These are phyloP conservation scores for Closterium sp. DNA, from an alignment of 139 green algal species.

Conservation along the genomic window DNA sequence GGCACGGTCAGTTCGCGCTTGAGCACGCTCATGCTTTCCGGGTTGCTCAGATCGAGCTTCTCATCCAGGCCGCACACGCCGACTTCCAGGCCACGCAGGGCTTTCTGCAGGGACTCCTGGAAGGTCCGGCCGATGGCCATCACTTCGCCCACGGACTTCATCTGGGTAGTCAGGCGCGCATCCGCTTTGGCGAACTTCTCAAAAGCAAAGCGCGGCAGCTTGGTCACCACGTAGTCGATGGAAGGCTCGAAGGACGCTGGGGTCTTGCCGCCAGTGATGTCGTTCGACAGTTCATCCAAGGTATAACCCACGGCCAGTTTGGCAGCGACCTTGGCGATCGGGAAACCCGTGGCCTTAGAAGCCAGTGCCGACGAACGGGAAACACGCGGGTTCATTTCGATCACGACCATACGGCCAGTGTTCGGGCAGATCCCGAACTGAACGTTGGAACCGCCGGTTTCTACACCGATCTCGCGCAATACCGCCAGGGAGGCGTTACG, in stretches of 20 bases:
- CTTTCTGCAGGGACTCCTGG: too few species aligned
- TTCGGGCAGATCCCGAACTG: slow-evolving; percentile 97
- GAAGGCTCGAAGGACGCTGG: slow-evolving; percentile 96
- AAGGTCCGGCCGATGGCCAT: too few species aligned
- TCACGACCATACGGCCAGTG: slow-evolving; percentile 98
- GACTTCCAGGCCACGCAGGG: too few species aligned
- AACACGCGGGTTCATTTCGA: slow-evolving; percentile 99
- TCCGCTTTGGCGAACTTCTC: too few species aligned
- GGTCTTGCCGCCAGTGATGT: slow-evolving; percentile 99
- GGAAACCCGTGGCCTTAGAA: too few species aligned
- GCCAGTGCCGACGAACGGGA: slow-evolving; percentile 91
- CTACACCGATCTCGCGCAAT: slow-evolving; percentile 97
- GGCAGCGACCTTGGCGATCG: slow-evolving; percentile 98
- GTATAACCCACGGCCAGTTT: slow-evolving; percentile 96
- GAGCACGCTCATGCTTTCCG: too few species aligned
- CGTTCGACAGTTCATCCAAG: slow-evolving; percentile 89
- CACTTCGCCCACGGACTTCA: too few species aligned
- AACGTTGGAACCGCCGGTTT: slow-evolving; percentile 95
- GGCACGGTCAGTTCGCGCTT: slow-evolving; percentile 73
- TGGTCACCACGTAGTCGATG: slow-evolving; percentile 99
- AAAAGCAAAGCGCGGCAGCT: too few species aligned
- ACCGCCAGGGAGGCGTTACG: slow-evolving; percentile 79
- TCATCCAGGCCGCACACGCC: too few species aligned
- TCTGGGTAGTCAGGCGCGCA: too few species aligned
- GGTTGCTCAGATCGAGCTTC: too few species aligned